phyloP scores from a whole-genome alignment of 2,329 filamentous ascomycete species.

The Penicillium rolfsii region DNA sequence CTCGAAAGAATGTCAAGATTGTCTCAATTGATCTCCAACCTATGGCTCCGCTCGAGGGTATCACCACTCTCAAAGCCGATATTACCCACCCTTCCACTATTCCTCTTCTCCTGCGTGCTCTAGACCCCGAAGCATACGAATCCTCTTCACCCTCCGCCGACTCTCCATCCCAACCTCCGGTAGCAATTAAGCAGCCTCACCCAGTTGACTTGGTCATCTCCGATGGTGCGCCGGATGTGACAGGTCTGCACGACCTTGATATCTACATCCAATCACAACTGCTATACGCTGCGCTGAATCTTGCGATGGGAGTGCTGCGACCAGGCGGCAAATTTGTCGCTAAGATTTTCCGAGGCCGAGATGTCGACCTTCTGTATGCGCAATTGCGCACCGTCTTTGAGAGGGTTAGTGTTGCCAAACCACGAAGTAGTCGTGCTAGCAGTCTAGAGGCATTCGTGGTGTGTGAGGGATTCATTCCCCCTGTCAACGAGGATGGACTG shows the following conservation, averaged over 20 bases:
- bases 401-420: slow-evolving; percentile 87
- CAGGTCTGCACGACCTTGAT: slow-evolving; percentile 93
- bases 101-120: slow-evolving; percentile 79
- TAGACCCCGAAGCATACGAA: slow-evolving; percentile 71
- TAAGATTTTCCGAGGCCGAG: slow-evolving; percentile 93
- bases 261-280: slow-evolving; percentile 98
- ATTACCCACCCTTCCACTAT: slow-evolving; percentile 97
- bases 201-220: slow-evolving; percentile 93
- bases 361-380: slow-evolving; percentile 93
- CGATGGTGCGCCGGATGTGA: slow-evolving; percentile 95
- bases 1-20: slow-evolving; percentile 80
- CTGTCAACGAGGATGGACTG: slow-evolving; percentile 51
- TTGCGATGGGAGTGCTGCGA: slow-evolving; percentile 87
- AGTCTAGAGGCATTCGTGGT: slow-evolving; percentile 97
- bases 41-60: slow-evolving; percentile 90
- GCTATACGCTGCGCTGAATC: slow-evolving; percentile 89
- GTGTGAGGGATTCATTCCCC: slow-evolving; percentile 86
- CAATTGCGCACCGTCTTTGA: slow-evolving; percentile 92
- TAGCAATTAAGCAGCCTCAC: slow-evolving; percentile 62
- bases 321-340: slow-evolving; percentile 96
- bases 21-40: slow-evolving; percentile 95
- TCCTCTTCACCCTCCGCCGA: slow-evolving; percentile 39
- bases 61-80: slow-evolving; percentile 88
- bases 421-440: slow-evolving; percentile 89
- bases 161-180: slow-evolving; percentile 20